Evolutionary conservation across 2,329 filamentous ascomycete species (phyloP), one percentile per base, ranked within the genome.

Genomic region (Shiraia bambusicola): DNA sequence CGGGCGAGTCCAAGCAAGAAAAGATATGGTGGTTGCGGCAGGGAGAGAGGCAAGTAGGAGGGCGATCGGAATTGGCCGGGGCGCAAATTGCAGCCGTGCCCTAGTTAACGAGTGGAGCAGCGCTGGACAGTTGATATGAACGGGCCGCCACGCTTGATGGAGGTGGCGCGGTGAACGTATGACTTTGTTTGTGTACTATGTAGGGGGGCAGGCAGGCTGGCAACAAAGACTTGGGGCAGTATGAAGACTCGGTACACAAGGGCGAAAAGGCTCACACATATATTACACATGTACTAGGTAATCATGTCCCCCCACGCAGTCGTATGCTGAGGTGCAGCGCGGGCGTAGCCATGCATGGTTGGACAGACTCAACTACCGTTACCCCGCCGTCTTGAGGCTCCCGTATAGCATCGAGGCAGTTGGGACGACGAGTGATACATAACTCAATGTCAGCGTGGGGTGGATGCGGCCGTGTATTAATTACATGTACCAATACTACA

Each of bases 1-100:
- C 50, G 52, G 50, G 40, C 45, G 38, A 45, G n/a, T n/a, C 42
- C 39, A 40, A 38, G 56, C 58, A 59, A 61, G 61, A 62, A 61
- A 56, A 50, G 50, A 47, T 43, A 43, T 59, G 58, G 59, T 58
- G 61, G 61, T 59, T 59, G 59, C 59, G 61, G 61, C 53, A 52
- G 51, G 16, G 52, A 56, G 50, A 49, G 54, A 28, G 28, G n/a
- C 12, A 19, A 17, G 14, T 7, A 50, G 52, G 47, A 55, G 58
- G 42, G 45, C 34, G 44, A 52, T 50, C 53, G 54, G 56, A 56
- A 63, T 63, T 56, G 42, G 40, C 45, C 50, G 53, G 51, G 45
- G 15, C 14, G 35, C 40, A 38, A 38, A 37, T 38, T 34, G 35
- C 35, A 22, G 34, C 12, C 32, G 19, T 14, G 31, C 38, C 27